Percentiles rank a stretch among this genome's conserved stretches.
Evolutionary conservation across 495 filamentous ascomycete genomes (phyloP).

Genomic region (Aspergillus heteromorphus): DNA sequence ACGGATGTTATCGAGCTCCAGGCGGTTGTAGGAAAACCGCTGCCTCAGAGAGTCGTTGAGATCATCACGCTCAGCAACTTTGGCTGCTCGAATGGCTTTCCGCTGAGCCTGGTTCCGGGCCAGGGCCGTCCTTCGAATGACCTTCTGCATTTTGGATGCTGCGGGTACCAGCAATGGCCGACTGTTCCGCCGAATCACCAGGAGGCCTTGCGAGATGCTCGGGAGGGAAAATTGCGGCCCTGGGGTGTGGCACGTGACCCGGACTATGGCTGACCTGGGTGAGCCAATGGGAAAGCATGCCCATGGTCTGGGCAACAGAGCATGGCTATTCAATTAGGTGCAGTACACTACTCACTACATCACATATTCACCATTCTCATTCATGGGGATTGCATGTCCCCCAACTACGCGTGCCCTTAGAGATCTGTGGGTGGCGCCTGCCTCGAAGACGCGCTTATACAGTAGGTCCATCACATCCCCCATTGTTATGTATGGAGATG

Average conservation of each 20-base stretch:
- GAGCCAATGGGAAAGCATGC: conserved; percentile 7
- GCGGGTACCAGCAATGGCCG: conserved; percentile 31
- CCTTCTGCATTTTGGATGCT: conserved; percentile 61
- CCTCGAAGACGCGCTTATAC: too few species aligned
- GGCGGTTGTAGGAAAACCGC: conserved; percentile 27
- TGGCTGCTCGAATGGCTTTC: conserved; percentile 38
- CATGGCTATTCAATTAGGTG: too few species aligned
- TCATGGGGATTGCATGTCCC: too few species aligned
- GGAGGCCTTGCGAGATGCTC: conserved; percentile 10
- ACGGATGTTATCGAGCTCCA: conserved; percentile 26
- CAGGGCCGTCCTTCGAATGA: conserved; percentile 61
- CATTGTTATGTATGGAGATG: too few species aligned
- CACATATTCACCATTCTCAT: too few species aligned
- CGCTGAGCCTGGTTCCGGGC: conserved; percentile 58
- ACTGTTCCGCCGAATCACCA: conserved; percentile 8
- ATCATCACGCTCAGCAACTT: conserved; percentile 30
- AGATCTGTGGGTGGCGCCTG: too few species aligned
- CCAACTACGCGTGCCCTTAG: too few species aligned
- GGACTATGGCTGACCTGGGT: neutral
- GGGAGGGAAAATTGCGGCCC: conserved; percentile 37
- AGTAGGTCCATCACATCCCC: too few species aligned
- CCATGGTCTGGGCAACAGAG: too few species aligned
- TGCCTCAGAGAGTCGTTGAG: conserved; percentile 29
- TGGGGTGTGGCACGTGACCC: conserved; percentile 12
- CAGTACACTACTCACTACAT: too few species aligned